Evolutionary conservation across 2,329 filamentous ascomycete species (phyloP).

Genomic region (Dryadomyces sulphureus): DNA sequence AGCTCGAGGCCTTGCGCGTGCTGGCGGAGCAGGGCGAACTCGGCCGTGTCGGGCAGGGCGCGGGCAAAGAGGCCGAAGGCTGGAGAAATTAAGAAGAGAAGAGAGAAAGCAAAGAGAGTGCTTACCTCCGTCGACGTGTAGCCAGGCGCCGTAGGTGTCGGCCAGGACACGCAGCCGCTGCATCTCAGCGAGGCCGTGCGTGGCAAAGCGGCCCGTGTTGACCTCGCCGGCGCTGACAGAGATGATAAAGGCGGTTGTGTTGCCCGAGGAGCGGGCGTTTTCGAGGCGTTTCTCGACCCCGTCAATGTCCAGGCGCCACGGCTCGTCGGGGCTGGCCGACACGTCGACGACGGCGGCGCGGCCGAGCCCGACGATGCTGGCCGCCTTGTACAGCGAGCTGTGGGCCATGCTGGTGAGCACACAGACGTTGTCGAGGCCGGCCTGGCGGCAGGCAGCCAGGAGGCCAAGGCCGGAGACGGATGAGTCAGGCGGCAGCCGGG

Average conservation of each 20-base stretch:
- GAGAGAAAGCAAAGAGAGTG: too few relatives aligned
- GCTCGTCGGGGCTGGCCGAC: conserved; percentile 30
- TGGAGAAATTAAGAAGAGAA: too few relatives aligned
- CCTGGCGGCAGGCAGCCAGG: conserved; percentile 45
- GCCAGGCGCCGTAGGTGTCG: conserved; percentile 62
- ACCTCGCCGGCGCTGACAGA: conserved; percentile 77
- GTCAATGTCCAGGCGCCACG: conserved; percentile 56
- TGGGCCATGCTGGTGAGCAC: conserved; percentile 72
- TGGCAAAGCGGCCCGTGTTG: conserved; percentile 75
- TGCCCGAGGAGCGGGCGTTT: conserved; percentile 23
- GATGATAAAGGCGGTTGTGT: conserved; percentile 55
- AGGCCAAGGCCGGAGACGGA: conserved; percentile 37
- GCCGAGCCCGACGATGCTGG: conserved; percentile 68
- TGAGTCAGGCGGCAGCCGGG: conserved; percentile 16
- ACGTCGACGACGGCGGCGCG: conserved; percentile 51
- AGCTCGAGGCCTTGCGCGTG: conserved; percentile 54
- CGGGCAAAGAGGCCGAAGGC: conserved; percentile 79
- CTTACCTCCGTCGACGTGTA: conserved; percentile 83
- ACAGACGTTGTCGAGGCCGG: conserved; percentile 54
- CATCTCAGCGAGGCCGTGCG: conserved; percentile 41
- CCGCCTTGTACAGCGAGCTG: conserved; percentile 72
- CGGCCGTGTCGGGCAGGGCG: conserved; percentile 37
- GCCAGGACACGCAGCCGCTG: conserved; percentile 50
- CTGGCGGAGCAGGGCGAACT: conserved; percentile 38
- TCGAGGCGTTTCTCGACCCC: conserved; percentile 45